Conservation (phyloP, 176 grass and related monocot genomes). For the Melocanna baccifera region DNA sequence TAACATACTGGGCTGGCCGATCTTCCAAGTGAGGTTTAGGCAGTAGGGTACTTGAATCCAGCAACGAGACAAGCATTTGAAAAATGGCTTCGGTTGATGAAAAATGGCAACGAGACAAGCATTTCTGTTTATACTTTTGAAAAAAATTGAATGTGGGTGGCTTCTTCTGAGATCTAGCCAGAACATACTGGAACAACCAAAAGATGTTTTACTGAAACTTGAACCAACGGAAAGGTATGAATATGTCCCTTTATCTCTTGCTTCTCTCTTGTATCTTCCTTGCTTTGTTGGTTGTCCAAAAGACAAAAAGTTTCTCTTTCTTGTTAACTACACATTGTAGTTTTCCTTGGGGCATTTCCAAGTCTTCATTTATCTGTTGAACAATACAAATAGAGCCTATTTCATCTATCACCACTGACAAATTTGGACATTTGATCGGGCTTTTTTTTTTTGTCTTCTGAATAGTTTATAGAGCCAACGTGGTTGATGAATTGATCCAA, state of each 20-base stretch:
- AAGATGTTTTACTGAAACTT: constrained; percentile 25
- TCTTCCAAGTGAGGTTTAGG: not conserved
- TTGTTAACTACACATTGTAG: not conserved
- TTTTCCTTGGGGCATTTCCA: not conserved
- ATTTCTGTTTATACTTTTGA: too few relatives aligned
- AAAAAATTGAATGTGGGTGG: not conserved
- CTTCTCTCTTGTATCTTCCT: constrained; percentile 1
- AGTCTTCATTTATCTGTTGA: not conserved
- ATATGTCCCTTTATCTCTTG: not conserved
- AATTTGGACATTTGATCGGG: not conserved
- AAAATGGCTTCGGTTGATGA: too few relatives aligned
- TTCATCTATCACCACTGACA: too few relatives aligned
- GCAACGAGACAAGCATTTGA: too few relatives aligned
- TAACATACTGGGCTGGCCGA: not conserved
- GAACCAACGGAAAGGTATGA: not conserved
- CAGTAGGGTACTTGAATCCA: too few relatives aligned
- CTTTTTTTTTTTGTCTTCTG: not conserved
- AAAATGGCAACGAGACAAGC: too few relatives aligned
- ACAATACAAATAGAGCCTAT: not conserved
- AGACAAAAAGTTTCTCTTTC: not conserved
- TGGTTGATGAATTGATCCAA: not conserved
- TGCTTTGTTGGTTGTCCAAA: not conserved
- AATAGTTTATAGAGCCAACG: not conserved
- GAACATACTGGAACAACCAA: not conserved
- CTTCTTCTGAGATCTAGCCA: not conserved